A percentile compares a stretch with the other conserved stretches of the same genome.
These are phyloP conservation scores for Diaporthe sp. DNA, from an alignment of 2,329 filamentous ascomycete genomes.

Conservation along the genomic window DNA sequence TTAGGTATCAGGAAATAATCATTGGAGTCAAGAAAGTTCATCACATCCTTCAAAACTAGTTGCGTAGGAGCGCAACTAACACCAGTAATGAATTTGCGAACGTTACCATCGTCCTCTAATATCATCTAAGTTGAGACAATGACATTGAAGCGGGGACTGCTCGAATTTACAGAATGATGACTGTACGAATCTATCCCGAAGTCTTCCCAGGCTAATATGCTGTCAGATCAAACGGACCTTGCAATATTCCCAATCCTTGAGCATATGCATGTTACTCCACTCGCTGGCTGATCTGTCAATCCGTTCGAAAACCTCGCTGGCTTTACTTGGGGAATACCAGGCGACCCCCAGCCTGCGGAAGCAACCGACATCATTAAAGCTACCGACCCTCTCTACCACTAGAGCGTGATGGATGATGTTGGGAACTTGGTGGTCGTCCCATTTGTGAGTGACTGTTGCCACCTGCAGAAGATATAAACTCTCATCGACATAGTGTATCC, in stretches of 20 bases:
- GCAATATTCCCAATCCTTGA: not conserved
- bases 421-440: not conserved
- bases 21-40: no score
- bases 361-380: not conserved
- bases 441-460: not conserved
- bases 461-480: not conserved
- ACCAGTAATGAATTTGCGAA: no score
- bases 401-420: not conserved
- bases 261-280: not conserved
- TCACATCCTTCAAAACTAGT: no score
- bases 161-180: not conserved
- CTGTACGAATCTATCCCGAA: no score
- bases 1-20: no score
- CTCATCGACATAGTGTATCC: not conserved
- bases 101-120: no score
- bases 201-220: not conserved
- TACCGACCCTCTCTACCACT: not conserved
- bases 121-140: no score
- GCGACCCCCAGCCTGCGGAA: conserved; percentile 3
- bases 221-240: not conserved
- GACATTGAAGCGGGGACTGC: not conserved
- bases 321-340: not conserved
- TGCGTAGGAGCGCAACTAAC: no score
- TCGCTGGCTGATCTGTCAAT: not conserved
- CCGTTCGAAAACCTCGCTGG: accelerated